Evolutionary conservation across 371 early-diverging fungal genomes (phyloP).

Genomic region (Mortierella sp.): DNA sequence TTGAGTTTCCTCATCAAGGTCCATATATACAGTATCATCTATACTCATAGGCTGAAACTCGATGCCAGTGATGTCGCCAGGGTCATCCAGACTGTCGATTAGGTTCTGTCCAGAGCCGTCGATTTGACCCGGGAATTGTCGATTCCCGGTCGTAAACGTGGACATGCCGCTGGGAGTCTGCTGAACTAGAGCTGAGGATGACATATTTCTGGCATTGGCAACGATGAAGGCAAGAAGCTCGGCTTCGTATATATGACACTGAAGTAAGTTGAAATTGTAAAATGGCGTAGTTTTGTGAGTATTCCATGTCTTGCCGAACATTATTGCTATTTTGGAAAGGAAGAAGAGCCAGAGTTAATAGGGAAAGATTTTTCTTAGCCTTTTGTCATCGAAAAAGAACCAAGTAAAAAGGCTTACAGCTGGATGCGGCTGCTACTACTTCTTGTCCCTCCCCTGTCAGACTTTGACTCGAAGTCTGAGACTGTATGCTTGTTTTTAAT

Average conservation of each 20-base stretch:
- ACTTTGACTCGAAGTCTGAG: not conserved
- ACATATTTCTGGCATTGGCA: slow-evolving; percentile 34
- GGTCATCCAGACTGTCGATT: slow-evolving; percentile 30
- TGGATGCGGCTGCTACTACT: not conserved
- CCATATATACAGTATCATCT: not conserved
- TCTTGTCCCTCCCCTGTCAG: not conserved
- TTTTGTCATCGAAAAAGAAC: not conserved
- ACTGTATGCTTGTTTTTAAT: not conserved
- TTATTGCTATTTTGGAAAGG: slow-evolving; percentile 6
- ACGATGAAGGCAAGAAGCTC: slow-evolving; percentile 46
- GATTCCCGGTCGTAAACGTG: not conserved
- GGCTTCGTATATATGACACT: slow-evolving; percentile 15
- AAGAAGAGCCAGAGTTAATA: not conserved
- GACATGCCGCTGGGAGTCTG: too few relatives aligned
- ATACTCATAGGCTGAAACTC: slow-evolving; percentile 22
- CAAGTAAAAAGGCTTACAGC: not conserved
- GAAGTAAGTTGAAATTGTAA: slow-evolving; percentile 18
- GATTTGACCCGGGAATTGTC: slow-evolving; percentile 42
- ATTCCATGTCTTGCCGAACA: slow-evolving; percentile 51
- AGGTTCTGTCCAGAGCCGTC: slow-evolving; percentile 34
- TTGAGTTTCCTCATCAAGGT: not conserved
- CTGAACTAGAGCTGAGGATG: slow-evolving; percentile 10
- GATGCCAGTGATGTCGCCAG: slow-evolving; percentile 34
- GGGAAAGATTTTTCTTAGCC: not conserved
- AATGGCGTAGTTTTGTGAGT: slow-evolving; percentile 48